These are phyloP conservation scores for Bassia scoparia DNA, from an alignment of 148 eudicot genomes.

Conservation along the genomic window DNA sequence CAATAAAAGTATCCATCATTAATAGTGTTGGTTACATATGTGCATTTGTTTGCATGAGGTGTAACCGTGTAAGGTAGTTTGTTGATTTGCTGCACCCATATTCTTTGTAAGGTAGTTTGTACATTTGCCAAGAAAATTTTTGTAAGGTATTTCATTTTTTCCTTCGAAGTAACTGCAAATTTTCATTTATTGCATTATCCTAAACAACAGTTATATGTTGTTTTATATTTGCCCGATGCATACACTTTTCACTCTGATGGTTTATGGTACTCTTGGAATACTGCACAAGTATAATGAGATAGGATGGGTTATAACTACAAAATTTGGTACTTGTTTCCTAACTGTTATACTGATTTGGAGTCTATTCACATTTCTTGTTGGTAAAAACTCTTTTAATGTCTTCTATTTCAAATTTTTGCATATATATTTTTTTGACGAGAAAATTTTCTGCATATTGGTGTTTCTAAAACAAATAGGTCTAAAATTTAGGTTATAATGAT, in stretches of 20 bases:
- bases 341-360: constrained; percentile 82
- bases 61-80: no score
- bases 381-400: constrained; percentile 35
- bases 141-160: no score
- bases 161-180: no score
- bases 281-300: constrained; percentile 72
- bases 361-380: constrained; percentile 73
- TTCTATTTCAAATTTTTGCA: constrained; percentile 8
- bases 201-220: constrained; percentile 72
- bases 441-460: constrained; percentile 9
- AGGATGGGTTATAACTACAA: constrained; percentile 65
- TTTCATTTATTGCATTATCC: constrained; percentile 77
- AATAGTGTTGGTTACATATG: no score
- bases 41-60: no score
- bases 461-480: constrained; percentile 11
- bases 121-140: no score
- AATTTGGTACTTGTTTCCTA: constrained; percentile 67
- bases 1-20: no score
- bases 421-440: no score
- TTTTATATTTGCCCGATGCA: constrained; percentile 99
- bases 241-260: constrained; percentile 98
- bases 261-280: constrained; percentile 90
- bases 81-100: no score
- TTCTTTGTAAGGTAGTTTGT: no score
- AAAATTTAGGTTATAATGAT: constrained; percentile 69